A percentile compares a stretch with the other conserved stretches of the same genome.
Evolutionary conservation across 2,329 filamentous ascomycete genomes (phyloP).

Genomic region (Onygena corvina): DNA sequence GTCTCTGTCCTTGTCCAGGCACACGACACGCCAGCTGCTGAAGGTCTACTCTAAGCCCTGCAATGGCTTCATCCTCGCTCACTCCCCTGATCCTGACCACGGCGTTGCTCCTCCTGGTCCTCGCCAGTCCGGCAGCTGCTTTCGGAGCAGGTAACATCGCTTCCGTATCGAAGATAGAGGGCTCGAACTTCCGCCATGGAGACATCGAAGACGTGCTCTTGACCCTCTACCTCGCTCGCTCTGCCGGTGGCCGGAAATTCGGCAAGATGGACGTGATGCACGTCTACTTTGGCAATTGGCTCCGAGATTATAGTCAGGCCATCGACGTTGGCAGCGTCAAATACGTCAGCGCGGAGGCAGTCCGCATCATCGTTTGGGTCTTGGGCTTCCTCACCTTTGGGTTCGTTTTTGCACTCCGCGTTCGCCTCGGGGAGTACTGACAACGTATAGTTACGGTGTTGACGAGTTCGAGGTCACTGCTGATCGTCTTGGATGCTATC

Average conservation of each 20-base stretch:
- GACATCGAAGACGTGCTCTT: slow-evolving; percentile 89
- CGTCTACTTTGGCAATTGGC: slow-evolving; percentile 95
- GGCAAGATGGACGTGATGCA: slow-evolving; percentile 76
- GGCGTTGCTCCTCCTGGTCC: slow-evolving; percentile 48
- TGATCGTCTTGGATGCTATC: slow-evolving; percentile 67
- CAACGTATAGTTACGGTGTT: slow-evolving; percentile 43
- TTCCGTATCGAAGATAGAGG: slow-evolving; percentile 65
- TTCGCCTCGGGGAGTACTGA: background rate
- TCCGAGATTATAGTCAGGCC: slow-evolving; percentile 84
- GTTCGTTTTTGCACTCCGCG: slow-evolving; percentile 33
- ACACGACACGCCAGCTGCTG: background rate
- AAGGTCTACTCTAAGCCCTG: no score
- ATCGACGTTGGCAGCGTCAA: slow-evolving; percentile 90
- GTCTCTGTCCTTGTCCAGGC: no score
- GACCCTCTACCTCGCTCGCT: slow-evolving; percentile 53
- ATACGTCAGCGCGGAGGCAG: slow-evolving; percentile 77
- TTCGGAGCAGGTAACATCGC: slow-evolving; percentile 88
- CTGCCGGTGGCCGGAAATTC: slow-evolving; percentile 65
- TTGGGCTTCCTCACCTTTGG: slow-evolving; percentile 83
- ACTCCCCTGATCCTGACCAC: slow-evolving; percentile 30
- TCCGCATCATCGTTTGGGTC: slow-evolving; percentile 77
- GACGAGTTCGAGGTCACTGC: slow-evolving; percentile 76
- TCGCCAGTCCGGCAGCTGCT: slow-evolving; percentile 57
- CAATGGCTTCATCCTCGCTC: slow-evolving; percentile 10
- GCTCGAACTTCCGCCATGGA: slow-evolving; percentile 78